Evolutionary conservation across 345 rosid species (phyloP), one percentile per base, ranked within the genome.

Genomic region (Anastatica hierochuntica): DNA sequence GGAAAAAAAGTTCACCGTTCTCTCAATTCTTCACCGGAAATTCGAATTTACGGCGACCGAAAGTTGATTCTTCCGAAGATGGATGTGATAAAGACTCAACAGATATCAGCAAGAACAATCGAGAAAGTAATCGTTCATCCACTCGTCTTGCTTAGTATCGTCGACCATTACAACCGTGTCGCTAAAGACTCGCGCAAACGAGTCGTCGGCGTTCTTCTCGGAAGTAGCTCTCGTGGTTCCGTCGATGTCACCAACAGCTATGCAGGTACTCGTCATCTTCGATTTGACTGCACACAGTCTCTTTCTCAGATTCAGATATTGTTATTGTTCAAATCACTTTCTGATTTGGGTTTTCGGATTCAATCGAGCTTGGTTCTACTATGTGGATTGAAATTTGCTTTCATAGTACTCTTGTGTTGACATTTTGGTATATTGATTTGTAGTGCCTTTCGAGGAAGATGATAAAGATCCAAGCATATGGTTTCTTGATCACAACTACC

Each of bases 81-180:
- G 96, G 98, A 92, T 38, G 96, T 84, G 71, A 79, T 92, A 18
- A 92, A 92, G 73, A 81, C 96, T 19, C 96, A 88, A 71, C 95
- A 92, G 66, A 68, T 92, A 36, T 68, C 78, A 14, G 56, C 90
- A 24, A 76, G 83, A 56, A 82, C 98, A 30, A 77, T 92, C 10
- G 95, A 88, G 85, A 92, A 84, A 53, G 98, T 87, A 56, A 68
- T 90, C 34, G 95, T 90, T 40, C 98, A 92, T 14, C 98, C 98
- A 4, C 84, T 92, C 38, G 98, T 92, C 39, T 83, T 92, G 30
- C 88, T 92, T 6, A 92, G 98, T 70, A 84, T 92, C 64, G 95
- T 87, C 64, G 96, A 92, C 66, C 90, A 92, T 74, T 92, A 84
- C 78, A 92, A 77, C 56, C 75, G 98, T 7, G 96, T 88, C 38